phyloP scores from a whole-genome alignment of 345 rosid genomes.

The Eucalyptus paniculata region DNA sequence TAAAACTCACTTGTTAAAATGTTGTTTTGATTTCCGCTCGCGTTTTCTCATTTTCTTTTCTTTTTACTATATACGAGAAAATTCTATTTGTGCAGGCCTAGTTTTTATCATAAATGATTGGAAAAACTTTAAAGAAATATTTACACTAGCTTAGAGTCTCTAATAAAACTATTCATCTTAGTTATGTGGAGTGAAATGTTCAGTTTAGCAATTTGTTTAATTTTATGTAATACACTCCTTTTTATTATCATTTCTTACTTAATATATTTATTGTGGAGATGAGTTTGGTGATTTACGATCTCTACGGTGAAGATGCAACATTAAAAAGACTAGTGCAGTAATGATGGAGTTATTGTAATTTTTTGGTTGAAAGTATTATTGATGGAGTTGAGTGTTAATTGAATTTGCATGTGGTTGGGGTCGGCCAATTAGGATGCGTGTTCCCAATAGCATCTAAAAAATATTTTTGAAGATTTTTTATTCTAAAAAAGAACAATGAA shows the following conservation, averaged over 20 bases:
- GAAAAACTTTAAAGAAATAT: background rate
- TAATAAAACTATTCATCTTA: background rate
- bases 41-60: background rate
- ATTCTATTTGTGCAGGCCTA: background rate
- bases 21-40: fast-evolving
- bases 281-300: too few species aligned
- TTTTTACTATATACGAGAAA: background rate
- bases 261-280: too few species aligned
- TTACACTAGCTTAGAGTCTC: background rate
- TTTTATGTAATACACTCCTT: background rate
- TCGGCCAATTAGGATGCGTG: background rate
- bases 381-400: background rate
- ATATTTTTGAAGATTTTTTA: too few species aligned
- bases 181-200: background rate
- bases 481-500: background rate
- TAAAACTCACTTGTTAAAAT: background rate
- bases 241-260: background rate
- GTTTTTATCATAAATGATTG: background rate
- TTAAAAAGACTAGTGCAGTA: fast-evolving
- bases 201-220: background rate
- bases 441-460: background rate
- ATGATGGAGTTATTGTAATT: too few species aligned
- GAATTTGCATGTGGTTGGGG: background rate
- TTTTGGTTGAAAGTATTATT: too few species aligned
- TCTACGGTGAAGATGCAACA: too few species aligned